Base-by-base conservation (phyloP, 306 rosid genomes). In the Fragaria vesca region DNA sequence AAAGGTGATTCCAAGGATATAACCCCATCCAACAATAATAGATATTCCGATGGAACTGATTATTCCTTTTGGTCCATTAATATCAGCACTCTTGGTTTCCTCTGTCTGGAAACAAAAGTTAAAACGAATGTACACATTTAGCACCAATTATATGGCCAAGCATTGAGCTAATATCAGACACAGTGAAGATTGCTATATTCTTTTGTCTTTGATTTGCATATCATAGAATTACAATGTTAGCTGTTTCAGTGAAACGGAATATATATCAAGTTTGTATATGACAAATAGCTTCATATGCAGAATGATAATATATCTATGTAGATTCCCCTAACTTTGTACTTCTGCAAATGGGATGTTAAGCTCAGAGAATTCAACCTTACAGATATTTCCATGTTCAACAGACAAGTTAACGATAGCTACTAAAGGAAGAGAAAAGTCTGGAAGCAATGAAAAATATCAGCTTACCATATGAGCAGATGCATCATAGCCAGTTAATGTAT, bases 401-500 rank as follows among this genome's bases (percentile, higher is more conserved):
- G 55, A 60, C 50, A 80, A 66, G 61, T 9, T 55, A 34, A 16
- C 5, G 72, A 79, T 55, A 78, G 70, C 40, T 60, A 69, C 74
- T 71, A 62, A 71, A 76, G 58, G 76, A 54, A 65, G 73, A 17
- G 28, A 72, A 70, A 32, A 60, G 48, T 18, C 30, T 74, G 48
- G 70, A 69, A 79, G n/a, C 48, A 66, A 70, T 50, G 13, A 32
- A 67, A 34, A 42, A 47, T 24, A 74, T 24, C 48, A 71, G 80
- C 87, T 77, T 81, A 87, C 98, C 98, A 95, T 92, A 86, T 95
- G 96, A 85, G 98, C 97, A 55, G 98, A 95, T 58, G 98, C 97
- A 86, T 95, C 98, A 79, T 83, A 95, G 16, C 98, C 98, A 18
- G 90, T 87, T 36, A 95, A 79, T 78, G 98, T 95, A 81, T 89